These are phyloP conservation scores for Ophiostoma perfectum DNA, from an alignment of 2,329 filamentous ascomycete genomes.

Conservation along the genomic window DNA sequence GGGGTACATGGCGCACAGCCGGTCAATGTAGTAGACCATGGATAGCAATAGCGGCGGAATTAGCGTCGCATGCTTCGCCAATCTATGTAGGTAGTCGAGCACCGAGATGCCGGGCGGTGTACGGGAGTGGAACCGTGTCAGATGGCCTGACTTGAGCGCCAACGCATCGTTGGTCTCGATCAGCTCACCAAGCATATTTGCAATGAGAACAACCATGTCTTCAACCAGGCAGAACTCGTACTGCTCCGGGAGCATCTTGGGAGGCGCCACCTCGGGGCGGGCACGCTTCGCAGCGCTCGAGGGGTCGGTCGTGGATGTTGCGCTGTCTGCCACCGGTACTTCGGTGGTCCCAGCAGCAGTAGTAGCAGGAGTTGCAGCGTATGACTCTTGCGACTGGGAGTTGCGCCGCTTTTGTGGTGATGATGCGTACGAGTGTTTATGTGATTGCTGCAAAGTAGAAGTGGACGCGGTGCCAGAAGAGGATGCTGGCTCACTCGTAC, in stretches of 20 bases:
- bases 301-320: neutral
- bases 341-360: slow-evolving; percentile 27
- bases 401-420: slow-evolving; percentile 40
- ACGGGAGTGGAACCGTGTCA: slow-evolving; percentile 92
- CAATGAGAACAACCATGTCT: slow-evolving; percentile 84
- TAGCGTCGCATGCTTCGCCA: slow-evolving; percentile 89
- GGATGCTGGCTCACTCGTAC: neutral
- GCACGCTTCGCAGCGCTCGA: slow-evolving; percentile 45
- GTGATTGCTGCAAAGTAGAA: slow-evolving; percentile 17
- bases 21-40: slow-evolving; percentile 99
- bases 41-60: slow-evolving; percentile 90
- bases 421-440: slow-evolving; percentile 11
- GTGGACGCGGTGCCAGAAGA: neutral
- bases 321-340: slow-evolving; percentile 20
- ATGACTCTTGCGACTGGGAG: slow-evolving; percentile 38
- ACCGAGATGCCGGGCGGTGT: slow-evolving; percentile 87
- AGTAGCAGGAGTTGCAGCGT: slow-evolving; percentile 19
- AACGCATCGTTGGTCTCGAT: slow-evolving; percentile 88
- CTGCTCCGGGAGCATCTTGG: slow-evolving; percentile 59
- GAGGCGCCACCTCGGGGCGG: slow-evolving; percentile 45
- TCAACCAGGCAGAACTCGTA: slow-evolving; percentile 80
- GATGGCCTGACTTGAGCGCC: slow-evolving; percentile 74
- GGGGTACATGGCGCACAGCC: slow-evolving; percentile 83
- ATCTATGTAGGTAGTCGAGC: slow-evolving; percentile 82
- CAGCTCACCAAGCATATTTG: slow-evolving; percentile 92